A percentile compares a stretch with the other conserved stretches of the same genome.
Evolutionary conservation across 1,284 basidiomycete genomes (phyloP).

Genomic region (Sanguinoderma infundibulare): DNA sequence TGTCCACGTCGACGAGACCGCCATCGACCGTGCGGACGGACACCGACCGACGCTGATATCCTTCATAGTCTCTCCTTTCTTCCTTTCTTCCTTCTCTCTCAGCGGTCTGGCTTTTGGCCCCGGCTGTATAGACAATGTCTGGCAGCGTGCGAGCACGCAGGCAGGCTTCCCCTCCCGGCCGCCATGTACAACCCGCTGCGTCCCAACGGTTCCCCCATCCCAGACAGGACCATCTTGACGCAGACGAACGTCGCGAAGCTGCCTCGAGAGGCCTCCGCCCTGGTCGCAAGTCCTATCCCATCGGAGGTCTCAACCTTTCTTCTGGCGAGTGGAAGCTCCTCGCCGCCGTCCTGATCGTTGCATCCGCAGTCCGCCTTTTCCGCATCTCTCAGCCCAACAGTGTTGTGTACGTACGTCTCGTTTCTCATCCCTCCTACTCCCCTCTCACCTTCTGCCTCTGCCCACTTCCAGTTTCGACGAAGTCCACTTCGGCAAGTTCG

Average conservation of each 20-base stretch:
- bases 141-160: constrained; percentile 56
- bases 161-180: constrained; percentile 66
- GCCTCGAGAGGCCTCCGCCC: constrained; percentile 68
- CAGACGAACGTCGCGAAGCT: constrained; percentile 71
- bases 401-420: constrained; percentile 75
- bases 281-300: constrained; percentile 52
- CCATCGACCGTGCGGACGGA: constrained; percentile 9
- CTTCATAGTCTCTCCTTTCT: constrained; percentile 11
- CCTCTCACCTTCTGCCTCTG: not conserved
- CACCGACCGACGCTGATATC: constrained; percentile 5
- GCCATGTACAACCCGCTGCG: constrained; percentile 41
- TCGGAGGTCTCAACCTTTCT: constrained; percentile 70
- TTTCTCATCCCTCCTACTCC: constrained; percentile 1
- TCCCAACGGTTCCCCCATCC: constrained; percentile 64
- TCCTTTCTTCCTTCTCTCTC: constrained; percentile 1
- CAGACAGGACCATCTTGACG: constrained; percentile 67
- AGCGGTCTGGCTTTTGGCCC: not conserved
- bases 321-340: constrained; percentile 78
- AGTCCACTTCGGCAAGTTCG: constrained; percentile 96
- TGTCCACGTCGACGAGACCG: constrained; percentile 17
- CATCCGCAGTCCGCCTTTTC: constrained; percentile 76
- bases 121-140: constrained; percentile 30
- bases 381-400: constrained; percentile 82
- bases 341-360: constrained; percentile 65
- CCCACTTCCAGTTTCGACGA: constrained; percentile 91